Evolutionary conservation across 202 grass and related monocot genomes (phyloP).

Genomic region (Setaria italica): DNA sequence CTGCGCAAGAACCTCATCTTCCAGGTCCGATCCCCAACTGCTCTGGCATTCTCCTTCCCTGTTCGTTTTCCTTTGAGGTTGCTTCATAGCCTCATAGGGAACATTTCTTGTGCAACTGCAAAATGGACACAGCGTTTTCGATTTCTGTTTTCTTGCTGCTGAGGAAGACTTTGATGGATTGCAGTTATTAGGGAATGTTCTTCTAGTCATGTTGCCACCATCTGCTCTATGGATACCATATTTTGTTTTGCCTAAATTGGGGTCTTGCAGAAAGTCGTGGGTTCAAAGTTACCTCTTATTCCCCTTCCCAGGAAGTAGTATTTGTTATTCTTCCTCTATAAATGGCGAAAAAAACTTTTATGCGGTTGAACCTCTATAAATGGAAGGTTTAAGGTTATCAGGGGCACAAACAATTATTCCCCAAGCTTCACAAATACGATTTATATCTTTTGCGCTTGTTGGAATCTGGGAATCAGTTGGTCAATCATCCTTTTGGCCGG

Average conservation of each 20-base stretch:
- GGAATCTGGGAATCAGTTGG: neutral
- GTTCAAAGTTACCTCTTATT: neutral
- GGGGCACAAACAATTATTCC: too few species aligned
- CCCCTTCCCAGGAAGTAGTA: neutral
- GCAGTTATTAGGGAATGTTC: neutral
- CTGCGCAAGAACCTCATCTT: constrained; percentile 74
- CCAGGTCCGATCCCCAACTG: constrained; percentile 47
- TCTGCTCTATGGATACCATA: neutral
- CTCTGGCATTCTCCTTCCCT: neutral
- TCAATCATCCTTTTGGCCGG: neutral
- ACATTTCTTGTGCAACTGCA: neutral
- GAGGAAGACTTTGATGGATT: neutral
- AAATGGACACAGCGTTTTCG: neutral
- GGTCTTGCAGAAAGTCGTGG: neutral
- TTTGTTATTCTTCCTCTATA: neutral
- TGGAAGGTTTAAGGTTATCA: neutral
- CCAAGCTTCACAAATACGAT: too few species aligned
- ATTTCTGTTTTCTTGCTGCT: neutral
- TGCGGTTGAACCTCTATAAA: neutral
- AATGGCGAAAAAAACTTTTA: neutral
- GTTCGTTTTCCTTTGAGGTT: neutral
- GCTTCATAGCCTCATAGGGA: neutral
- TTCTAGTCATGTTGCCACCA: neutral
- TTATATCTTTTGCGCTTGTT: neutral
- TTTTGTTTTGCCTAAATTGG: constrained; percentile 2